A percentile compares a stretch with the other conserved stretches of the same genome.
Conservation (phyloP, 2,329 filamentous ascomycete species). For the Basipetospora sp. region DNA sequence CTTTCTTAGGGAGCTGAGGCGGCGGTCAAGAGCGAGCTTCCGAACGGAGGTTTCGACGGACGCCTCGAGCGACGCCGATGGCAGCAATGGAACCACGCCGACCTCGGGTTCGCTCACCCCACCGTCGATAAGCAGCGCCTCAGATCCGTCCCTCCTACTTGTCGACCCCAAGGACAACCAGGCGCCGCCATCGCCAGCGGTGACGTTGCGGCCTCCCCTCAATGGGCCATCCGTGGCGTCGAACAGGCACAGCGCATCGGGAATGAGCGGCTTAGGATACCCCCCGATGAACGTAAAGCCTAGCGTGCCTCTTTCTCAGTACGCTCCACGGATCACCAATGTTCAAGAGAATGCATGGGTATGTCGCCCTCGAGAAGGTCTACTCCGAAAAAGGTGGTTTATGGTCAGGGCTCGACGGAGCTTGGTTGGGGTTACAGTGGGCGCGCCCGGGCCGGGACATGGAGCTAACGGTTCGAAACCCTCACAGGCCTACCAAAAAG, state of each 20-base stretch:
- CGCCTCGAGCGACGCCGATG: slow-evolving; percentile 43
- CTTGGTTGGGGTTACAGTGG: too few species aligned
- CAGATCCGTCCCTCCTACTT: slow-evolving; percentile 44
- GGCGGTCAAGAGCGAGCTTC: slow-evolving; percentile 63
- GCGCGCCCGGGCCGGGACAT: too few species aligned
- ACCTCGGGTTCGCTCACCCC: slow-evolving; percentile 60
- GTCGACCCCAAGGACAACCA: slow-evolving; percentile 1
- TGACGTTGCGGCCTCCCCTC: neutral
- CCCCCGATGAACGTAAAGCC: slow-evolving; percentile 13
- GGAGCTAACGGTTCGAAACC: too few species aligned
- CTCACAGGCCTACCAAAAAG: slow-evolving; percentile 73
- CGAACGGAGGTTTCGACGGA: slow-evolving; percentile 49
- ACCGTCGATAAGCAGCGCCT: slow-evolving; percentile 54
- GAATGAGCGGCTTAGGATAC: slow-evolving; percentile 43
- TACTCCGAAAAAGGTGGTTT: too few species aligned
- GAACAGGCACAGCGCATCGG: slow-evolving; percentile 46
- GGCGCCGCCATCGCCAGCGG: neutral
- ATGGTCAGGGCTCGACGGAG: too few species aligned
- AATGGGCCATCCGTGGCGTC: neutral
- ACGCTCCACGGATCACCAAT: slow-evolving; percentile 67
- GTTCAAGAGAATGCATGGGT: slow-evolving; percentile 76
- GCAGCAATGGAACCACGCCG: slow-evolving; percentile 43
- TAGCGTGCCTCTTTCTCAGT: slow-evolving; percentile 54
- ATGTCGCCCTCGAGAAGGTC: slow-evolving; percentile 22
- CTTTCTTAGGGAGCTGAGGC: slow-evolving; percentile 63